These are phyloP conservation scores for Apocynum venetum DNA, from an alignment of 257 asterid genomes.

Conservation along the genomic window DNA sequence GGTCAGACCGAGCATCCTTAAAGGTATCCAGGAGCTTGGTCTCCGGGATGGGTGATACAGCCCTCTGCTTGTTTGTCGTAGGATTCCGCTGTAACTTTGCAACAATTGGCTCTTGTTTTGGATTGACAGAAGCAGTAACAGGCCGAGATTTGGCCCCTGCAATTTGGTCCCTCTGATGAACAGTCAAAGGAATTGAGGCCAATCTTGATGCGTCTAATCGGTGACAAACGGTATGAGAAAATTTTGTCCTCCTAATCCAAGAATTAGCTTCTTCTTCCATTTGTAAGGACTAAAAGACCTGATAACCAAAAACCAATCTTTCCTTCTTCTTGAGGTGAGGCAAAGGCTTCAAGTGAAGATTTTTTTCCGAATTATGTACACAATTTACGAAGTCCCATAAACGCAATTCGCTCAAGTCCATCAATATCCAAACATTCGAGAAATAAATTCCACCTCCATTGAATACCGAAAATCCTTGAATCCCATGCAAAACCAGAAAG, in stretches of 20 bases:
- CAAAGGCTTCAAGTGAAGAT: conserved; percentile 30
- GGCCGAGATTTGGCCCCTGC: conserved; percentile 38
- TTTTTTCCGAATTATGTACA: conserved; percentile 20
- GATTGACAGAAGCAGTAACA: conserved; percentile 12
- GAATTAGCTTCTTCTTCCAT: conserved; percentile 85
- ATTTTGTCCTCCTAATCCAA: conserved; percentile 87
- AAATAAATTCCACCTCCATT: conserved; percentile 35
- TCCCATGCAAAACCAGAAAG: conserved; percentile 18
- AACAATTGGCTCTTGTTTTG: conserved; percentile 36
- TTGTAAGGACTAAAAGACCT: conserved; percentile 17
- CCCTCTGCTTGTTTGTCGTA: conserved; percentile 46
- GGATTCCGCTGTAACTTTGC: conserved; percentile 42
- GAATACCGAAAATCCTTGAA: conserved; percentile 23
- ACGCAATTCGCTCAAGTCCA: conserved; percentile 29
- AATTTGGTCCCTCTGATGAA: conserved; percentile 29
- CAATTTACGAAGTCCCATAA: conserved; percentile 16
- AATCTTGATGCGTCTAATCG: conserved; percentile 64
- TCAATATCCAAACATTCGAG: conserved; percentile 34
- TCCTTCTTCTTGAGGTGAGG: conserved; percentile 25
- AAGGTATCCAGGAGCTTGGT: conserved; percentile 63
- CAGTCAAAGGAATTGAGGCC: conserved; percentile 39
- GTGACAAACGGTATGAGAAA: conserved; percentile 78
- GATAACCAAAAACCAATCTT: conserved; percentile 12
- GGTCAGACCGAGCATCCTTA: conserved; percentile 62
- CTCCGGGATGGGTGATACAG: conserved; percentile 66